A percentile compares a stretch with the other conserved stretches of the same genome.
These are phyloP conservation scores for Lactifluus piperatus DNA, from an alignment of 768 basidiomycete genomes.

Conservation along the genomic window DNA sequence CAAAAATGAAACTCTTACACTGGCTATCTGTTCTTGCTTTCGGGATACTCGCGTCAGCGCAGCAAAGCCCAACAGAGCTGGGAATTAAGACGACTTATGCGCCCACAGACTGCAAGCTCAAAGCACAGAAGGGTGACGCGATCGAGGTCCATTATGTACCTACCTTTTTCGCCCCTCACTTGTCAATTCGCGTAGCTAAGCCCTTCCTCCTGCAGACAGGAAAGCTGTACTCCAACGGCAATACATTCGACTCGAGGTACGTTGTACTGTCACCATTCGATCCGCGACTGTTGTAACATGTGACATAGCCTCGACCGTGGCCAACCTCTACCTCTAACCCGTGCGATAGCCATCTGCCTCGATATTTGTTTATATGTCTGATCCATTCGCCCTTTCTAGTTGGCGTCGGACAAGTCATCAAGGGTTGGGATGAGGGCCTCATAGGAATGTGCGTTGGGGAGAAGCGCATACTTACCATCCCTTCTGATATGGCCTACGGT, in stretches of 20 bases:
- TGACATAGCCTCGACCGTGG: conserved; percentile 56
- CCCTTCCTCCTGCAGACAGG: conserved; percentile 51
- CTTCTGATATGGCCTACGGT: conserved; percentile 77
- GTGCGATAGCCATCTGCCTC: conserved; percentile 36
- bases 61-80: conserved; percentile 43
- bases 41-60: conserved; percentile 39
- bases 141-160: conserved; percentile 75
- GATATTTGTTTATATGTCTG: not conserved
- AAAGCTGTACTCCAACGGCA: conserved; percentile 62
- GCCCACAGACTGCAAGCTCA: conserved; percentile 48
- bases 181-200: not conserved
- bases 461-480: conserved; percentile 85
- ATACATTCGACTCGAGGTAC: conserved; percentile 86
- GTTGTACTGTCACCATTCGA: conserved; percentile 15
- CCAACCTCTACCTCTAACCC: conserved; percentile 66
- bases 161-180: conserved; percentile 19
- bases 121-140: conserved; percentile 51
- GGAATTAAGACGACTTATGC: conserved; percentile 50
- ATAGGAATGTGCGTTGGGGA: conserved; percentile 80
- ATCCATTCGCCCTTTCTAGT: conserved; percentile 34
- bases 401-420: conserved; percentile 73
- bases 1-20: conserved; percentile 44
- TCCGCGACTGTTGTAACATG: not conserved
- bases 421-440: conserved; percentile 80
- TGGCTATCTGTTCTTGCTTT: conserved; percentile 41